Evolutionary conservation across 176 grass and related monocot genomes (phyloP), one percentile per base, ranked within the genome.

Genomic region (Tuctoria greenei): DNA sequence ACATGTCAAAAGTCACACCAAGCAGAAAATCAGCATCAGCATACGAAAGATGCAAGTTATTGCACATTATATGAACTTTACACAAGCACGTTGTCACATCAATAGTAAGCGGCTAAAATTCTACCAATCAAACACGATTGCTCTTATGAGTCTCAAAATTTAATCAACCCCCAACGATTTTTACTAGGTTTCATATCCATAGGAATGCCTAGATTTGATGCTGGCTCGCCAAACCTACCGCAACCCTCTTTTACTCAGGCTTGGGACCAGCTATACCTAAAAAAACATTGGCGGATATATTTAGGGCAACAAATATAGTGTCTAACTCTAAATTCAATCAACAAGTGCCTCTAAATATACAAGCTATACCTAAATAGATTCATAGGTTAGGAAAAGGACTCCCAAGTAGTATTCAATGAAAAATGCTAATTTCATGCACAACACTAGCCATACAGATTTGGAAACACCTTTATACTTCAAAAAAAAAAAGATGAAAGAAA

Each of bases 1-100:
- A 79, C 50, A 75, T 67, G 10, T 69, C 3, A 72, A 16, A 18
- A 86, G 20, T 80, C 35, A 78, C 15, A 66, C 60, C 40, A 64
- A 56, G 24, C 17, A 15, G 49, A 80, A 39, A 47, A 54, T 21
- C 51, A 54, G 51, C 17, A 46, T 63, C 18, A 62, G 24, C n/a
- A 34, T 28, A 34, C 56, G 36, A 8, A 37, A 70, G 12, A 23
- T 52, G 55, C 24, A 54, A 41, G 26, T 11, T 42, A 34, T 36
- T 24, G 18, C 10, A 52, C 14, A 70, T 15, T 42, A 39, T 62
- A 50, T 11, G 26, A 40, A 35, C 62, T 26, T 4, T 13, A 18
- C 31, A 74, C 26, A 69, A 10, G 31, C 60, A 31, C 24, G 16
- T 20, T 7, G 14, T 16, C 14, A 47, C 45, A n/a, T 60, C 1